Base-by-base conservation (phyloP, 2,329 filamentous ascomycete genomes). In the Talaromyces sp. region DNA sequence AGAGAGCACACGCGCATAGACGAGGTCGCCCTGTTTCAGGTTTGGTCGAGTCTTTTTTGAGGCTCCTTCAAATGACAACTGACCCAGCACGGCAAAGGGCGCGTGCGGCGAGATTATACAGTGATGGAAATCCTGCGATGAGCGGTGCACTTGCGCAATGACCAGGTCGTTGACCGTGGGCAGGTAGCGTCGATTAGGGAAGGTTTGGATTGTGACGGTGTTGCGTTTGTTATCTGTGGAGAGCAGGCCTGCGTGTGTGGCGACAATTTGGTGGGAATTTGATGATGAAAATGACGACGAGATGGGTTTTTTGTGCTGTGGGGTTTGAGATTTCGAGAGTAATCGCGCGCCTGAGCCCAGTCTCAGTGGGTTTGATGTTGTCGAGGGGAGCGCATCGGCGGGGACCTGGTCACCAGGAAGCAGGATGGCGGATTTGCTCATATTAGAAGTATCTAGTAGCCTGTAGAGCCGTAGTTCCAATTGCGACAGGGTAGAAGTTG, bases 51-150 rank as follows among this genome's bases (percentile, higher is more conserved):
- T 96, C 78, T 97, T 97, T 75, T 92, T 94, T 51, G 89, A 91
- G 19, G 92, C 94, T 64, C 87, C 87, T 75, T 97, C 93, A 73
- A 99, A 99, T n/a, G 92, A 86, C 21, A 97, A 83, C 66, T 96
- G 90, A 0, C 90, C 91, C 0, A 97, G 85, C 19, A 90, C 80
- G 0, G 90, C 91, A 62, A 77, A 75, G 0, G 82, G 77, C 6
- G 82, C 83, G 68, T 86, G 79, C 9, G 83, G 82, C 29, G 90
- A 88, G 57, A 97, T 81, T 66, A 83, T 81, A 73, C 92, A 92
- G 74, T 89, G 87, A 81, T 90, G 97, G 72, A 85, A 83, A 67
- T 97, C 94, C 60, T 82, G 80, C 56, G 86, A 83, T 59, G 86
- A 88, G 73, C 88, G 89, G 69, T 90, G 85, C 67, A 97, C 82